These are phyloP conservation scores for Acanthamoeba culbertsoni DNA, from an alignment of 208 protist genomes.

Conservation along the genomic window DNA sequence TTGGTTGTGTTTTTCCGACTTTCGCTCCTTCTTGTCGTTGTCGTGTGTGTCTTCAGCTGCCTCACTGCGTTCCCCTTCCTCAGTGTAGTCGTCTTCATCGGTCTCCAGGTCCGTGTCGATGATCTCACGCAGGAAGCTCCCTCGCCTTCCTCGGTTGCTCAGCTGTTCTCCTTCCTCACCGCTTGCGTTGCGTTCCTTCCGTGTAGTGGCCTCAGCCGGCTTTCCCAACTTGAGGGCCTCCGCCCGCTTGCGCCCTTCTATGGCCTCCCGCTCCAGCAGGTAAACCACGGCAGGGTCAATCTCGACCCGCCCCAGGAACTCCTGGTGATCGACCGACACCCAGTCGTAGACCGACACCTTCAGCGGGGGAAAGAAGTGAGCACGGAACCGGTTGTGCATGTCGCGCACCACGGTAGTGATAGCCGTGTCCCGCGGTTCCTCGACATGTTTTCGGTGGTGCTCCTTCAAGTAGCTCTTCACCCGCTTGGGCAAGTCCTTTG, in stretches of 20 bases:
- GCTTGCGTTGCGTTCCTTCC: neutral
- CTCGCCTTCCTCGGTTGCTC: neutral
- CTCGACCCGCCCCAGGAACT: neutral
- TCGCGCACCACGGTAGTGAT: constrained; percentile 24
- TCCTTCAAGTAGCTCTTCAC: neutral
- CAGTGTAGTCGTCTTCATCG: neutral
- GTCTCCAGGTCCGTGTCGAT: constrained; percentile 8
- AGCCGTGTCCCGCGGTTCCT: neutral
- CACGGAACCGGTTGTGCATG: constrained; percentile 16
- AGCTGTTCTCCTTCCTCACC: neutral
- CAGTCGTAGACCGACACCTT: constrained; percentile 38
- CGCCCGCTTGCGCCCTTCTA: neutral
- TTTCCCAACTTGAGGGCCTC: neutral
- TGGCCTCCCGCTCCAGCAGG: neutral
- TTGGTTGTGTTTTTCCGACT: neutral
- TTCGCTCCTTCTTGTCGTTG: neutral
- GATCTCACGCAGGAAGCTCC: constrained; percentile 13
- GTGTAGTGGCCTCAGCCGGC: neutral
- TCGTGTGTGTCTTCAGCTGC: neutral
- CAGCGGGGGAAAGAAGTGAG: constrained; percentile 7
- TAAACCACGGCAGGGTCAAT: neutral
- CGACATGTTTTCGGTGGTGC: neutral
- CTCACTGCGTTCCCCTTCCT: neutral
- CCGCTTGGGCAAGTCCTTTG: neutral
- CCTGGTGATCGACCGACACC: neutral